Base-by-base conservation (phyloP, 1,139 yeast genomes). In the Kazachstania sp. region DNA sequence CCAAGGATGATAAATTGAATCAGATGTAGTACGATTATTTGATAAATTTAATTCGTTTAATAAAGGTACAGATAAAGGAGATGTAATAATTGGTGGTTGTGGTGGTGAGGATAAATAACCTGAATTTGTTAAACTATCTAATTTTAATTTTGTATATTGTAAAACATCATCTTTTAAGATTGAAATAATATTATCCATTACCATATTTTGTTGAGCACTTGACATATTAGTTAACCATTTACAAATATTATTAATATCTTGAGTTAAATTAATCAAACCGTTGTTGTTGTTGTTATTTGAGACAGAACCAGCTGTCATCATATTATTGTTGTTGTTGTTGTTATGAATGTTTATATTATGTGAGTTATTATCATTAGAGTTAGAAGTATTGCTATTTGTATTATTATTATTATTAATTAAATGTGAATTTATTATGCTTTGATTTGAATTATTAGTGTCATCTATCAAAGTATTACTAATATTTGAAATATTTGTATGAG, bases 191-290 rank as follows among this genome's bases (percentile, higher is more conserved):
- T 79, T 73, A 54, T 82, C 86, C 60, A 81, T 71, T 62, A 80
- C 76, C 30, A 79, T 69, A 49, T 75, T 69, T 55, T 73, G 80
- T 56, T 83, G 86, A 47, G 74, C 76, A 11, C 77, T 71, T 48
- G 69, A 73, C 61, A 83, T 70, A 54, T 71, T 71, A 53, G 74
- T 75, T 56, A 82, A 70, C 88, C 88, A 83, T 54, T 70, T 70
- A 54, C 78, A 73, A 54, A 79, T 74, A 47, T 74, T 72, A 48
- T 75, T 69, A 58, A 83, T 62, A 53, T 73, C 77, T 45, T 66
- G 68, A 15, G 73, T 71, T 52, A 73, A 73, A 23, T 31, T 37
- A 8, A 43, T 30, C 16, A 37, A n/a, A 7, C 43, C 29, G 4
- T 16, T 15, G 36, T 16, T 16, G 8, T 23, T 18, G 4, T 20